phyloP scores from a whole-genome alignment of 331 rosid genomes.

The Quercus phellos region DNA sequence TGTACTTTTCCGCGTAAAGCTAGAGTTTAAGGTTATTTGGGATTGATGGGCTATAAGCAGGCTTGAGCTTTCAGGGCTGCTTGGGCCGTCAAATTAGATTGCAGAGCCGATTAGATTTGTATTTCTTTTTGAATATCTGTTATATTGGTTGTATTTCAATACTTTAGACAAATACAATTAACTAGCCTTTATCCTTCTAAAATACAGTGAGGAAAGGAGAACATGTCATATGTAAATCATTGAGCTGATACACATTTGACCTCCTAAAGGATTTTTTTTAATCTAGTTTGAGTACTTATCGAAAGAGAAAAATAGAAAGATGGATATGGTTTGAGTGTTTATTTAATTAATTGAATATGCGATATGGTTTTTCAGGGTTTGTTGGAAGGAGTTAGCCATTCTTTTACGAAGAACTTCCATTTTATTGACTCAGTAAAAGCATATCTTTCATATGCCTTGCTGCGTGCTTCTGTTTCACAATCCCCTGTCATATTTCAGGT shows the following conservation, averaged over 20 bases:
- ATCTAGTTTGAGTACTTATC: too few relatives aligned
- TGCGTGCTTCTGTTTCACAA: conserved; percentile 95
- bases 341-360: conserved; percentile 10
- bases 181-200: not conserved
- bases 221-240: not conserved
- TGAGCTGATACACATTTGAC: not conserved
- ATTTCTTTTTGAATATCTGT: not conserved
- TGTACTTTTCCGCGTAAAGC: not conserved
- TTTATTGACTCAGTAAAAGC: conserved; percentile 99
- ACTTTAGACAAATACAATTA: not conserved
- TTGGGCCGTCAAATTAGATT: too few relatives aligned
- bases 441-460: conserved; percentile 88
- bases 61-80: not conserved
- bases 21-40: not conserved
- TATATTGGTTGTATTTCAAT: not conserved
- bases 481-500: conserved; percentile 98
- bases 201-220: not conserved
- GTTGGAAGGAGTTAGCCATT: conserved; percentile 92
- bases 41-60: not conserved
- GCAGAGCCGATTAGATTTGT: not conserved
- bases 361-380: conserved; percentile 70
- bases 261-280: not conserved
- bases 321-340: conserved; percentile 4
- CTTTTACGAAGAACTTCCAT: conserved; percentile 91
- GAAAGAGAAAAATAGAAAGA: too few relatives aligned